These are phyloP conservation scores for Pulveroboletus ravenelii DNA, from an alignment of 768 basidiomycete genomes.

Conservation along the genomic window DNA sequence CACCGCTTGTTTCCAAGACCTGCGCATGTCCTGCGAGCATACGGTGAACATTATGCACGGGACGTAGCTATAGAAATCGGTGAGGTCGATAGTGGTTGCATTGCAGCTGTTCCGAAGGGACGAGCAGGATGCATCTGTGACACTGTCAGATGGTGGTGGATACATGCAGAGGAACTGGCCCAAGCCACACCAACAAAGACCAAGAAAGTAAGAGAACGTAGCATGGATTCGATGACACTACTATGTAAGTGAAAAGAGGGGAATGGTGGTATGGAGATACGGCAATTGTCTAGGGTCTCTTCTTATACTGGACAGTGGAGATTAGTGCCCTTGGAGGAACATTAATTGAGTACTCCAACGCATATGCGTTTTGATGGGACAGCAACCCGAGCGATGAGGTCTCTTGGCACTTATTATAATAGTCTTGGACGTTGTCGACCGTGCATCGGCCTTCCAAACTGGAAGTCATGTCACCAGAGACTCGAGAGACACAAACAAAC, in stretches of 20 bases:
- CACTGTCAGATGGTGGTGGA: constrained; percentile 1
- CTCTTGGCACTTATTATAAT: too few species aligned
- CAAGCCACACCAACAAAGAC: constrained; percentile 2
- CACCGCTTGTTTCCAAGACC: constrained; percentile 3
- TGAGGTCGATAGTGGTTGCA: constrained; percentile 10
- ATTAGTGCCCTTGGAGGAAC: too few species aligned
- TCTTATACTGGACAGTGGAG: neutral
- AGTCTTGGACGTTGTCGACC: neutral
- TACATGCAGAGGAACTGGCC: neutral
- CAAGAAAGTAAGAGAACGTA: neutral
- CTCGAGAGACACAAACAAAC: too few species aligned
- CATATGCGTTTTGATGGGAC: too few species aligned
- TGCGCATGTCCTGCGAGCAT: neutral
- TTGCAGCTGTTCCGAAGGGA: constrained; percentile 21
- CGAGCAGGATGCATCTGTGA: constrained; percentile 2
- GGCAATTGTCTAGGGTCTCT: neutral
- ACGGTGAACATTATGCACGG: constrained; percentile 20
- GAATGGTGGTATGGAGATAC: too few species aligned
- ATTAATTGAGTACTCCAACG: neutral
- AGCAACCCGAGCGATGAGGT: neutral
- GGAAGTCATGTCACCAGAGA: too few species aligned
- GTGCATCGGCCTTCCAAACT: too few species aligned
- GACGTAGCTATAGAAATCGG: constrained; percentile 17
- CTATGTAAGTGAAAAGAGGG: too few species aligned
- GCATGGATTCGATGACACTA: neutral